phyloP scores from a whole-genome alignment of 169 alveolate genomes.

The Cryptosporidium parvum region DNA sequence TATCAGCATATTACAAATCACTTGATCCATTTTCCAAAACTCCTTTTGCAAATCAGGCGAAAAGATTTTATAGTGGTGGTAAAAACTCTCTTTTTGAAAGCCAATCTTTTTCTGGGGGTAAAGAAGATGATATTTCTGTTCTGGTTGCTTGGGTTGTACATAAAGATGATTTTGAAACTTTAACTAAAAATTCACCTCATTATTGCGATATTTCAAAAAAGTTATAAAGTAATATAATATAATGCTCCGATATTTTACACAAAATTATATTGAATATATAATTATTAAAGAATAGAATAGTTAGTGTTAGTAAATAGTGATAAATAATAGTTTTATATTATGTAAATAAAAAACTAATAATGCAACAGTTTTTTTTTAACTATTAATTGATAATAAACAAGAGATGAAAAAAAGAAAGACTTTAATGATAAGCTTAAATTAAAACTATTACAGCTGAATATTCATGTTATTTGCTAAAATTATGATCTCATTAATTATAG shows the following conservation, averaged over 20 bases:
- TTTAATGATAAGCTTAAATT: no score
- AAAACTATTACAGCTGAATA: not conserved
- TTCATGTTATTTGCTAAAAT: no score
- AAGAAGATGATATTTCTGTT: conserved; percentile 78
- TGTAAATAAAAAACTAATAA: not conserved
- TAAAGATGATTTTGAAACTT: conserved; percentile 41
- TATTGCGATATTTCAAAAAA: conserved; percentile 39
- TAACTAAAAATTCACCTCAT: conserved; percentile 38
- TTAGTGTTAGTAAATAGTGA: not conserved
- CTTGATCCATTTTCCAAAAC: conserved; percentile 59
- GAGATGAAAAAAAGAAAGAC: no score
- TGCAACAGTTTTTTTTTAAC: no score
- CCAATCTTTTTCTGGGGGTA: conserved; percentile 70
- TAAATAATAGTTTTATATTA: no score
- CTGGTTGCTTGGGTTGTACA: conserved; percentile 77
- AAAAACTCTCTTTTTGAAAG: not conserved
- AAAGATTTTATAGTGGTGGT: conserved; percentile 42
- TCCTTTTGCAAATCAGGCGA: conserved; percentile 71
- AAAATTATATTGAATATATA: no score
- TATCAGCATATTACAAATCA: conserved; percentile 65
- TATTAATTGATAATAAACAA: not conserved
- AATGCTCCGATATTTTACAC: no score
- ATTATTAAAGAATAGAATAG: no score
- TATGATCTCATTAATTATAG: no score
- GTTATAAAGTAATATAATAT: not conserved